These are phyloP conservation scores for Fonsecaea erecta DNA, from an alignment of 2,329 filamentous ascomycete genomes.

Conservation along the genomic window DNA sequence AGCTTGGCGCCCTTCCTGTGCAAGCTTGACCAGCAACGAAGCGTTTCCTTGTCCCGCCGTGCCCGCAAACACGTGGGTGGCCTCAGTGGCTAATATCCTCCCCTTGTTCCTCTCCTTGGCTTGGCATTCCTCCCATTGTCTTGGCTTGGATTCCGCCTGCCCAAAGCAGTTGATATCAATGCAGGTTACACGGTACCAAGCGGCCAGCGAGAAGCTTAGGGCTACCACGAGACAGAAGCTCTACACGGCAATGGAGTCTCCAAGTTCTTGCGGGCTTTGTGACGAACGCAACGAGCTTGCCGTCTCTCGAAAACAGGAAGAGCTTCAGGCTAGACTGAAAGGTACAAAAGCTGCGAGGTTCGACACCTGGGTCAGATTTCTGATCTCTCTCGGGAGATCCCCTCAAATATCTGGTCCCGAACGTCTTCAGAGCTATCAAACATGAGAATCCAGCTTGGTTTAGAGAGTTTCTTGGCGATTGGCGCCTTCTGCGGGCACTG, in stretches of 20 bases:
- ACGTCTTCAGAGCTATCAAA: background rate
- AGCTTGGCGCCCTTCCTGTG: constrained; percentile 10
- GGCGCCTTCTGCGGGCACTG: constrained; percentile 29
- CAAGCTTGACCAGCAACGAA: background rate
- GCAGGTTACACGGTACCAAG: constrained; percentile 1
- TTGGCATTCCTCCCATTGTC: constrained; percentile 20
- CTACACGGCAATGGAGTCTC: background rate
- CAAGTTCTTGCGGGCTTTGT: background rate
- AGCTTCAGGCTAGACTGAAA: background rate
- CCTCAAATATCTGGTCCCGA: background rate
- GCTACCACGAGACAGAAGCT: constrained; percentile 15
- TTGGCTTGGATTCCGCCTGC: constrained; percentile 25
- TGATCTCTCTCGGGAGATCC: constrained; percentile 5
- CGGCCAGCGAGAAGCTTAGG: constrained; percentile 15
- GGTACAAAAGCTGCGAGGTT: constrained; percentile 24
- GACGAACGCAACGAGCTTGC: constrained; percentile 3
- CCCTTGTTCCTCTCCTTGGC: constrained; percentile 5
- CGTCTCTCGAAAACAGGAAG: background rate
- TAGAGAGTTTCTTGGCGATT: constrained; percentile 26
- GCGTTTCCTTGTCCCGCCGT: background rate
- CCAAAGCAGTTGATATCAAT: constrained; percentile 15
- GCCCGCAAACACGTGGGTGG: constrained; percentile 25
- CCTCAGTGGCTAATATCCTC: constrained; percentile 22
- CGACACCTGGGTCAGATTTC: constrained; percentile 2
- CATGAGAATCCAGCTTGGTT: constrained; percentile 22